A percentile compares a stretch with the other conserved stretches of the same genome.
These are phyloP conservation scores for Zopfia rhizophila DNA, from an alignment of 2,329 filamentous ascomycete genomes.

Conservation along the genomic window DNA sequence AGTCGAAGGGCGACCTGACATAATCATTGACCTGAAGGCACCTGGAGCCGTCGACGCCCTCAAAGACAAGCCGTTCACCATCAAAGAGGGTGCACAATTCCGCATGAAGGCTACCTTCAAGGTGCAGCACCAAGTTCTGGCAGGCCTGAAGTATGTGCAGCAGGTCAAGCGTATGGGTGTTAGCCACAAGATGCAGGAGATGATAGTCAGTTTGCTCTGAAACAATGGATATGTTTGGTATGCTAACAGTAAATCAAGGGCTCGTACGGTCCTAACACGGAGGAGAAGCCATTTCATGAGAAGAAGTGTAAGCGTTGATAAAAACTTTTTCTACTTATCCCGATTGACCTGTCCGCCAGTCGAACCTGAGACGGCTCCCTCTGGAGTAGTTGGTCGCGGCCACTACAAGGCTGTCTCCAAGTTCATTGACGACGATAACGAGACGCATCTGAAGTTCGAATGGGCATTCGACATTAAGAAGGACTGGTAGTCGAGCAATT, in stretches of 20 bases:
- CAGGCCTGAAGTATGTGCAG: conserved; percentile 95
- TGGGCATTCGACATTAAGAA: conserved; percentile 98
- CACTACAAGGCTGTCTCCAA: conserved; percentile 89
- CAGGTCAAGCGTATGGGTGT: conserved; percentile 90
- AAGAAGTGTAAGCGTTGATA: conserved; percentile 82
- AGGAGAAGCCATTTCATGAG: conserved; percentile 83
- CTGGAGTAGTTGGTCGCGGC: conserved; percentile 88
- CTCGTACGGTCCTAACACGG: conserved; percentile 92
- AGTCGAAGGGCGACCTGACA: conserved; percentile 81
- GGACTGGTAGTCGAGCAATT: conserved; percentile 75
- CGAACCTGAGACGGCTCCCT: conserved; percentile 89
- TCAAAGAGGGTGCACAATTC: conserved; percentile 95
- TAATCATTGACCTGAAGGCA: conserved; percentile 85
- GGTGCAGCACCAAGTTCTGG: conserved; percentile 96
- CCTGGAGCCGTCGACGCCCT: conserved; percentile 79
- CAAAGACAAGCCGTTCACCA: conserved; percentile 93
- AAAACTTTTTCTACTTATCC: background rate
- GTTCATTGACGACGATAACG: conserved; percentile 95
- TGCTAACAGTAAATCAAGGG: conserved; percentile 65
- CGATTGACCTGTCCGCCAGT: conserved; percentile 62
- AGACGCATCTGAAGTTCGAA: conserved; percentile 89
- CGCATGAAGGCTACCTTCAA: conserved; percentile 95
- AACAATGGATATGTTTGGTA: background rate
- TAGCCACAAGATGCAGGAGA: conserved; percentile 93
- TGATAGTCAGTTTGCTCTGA: conserved; percentile 75